Conservation (phyloP, 2,329 filamentous ascomycete genomes). For the Fusarium fujikuroi region DNA sequence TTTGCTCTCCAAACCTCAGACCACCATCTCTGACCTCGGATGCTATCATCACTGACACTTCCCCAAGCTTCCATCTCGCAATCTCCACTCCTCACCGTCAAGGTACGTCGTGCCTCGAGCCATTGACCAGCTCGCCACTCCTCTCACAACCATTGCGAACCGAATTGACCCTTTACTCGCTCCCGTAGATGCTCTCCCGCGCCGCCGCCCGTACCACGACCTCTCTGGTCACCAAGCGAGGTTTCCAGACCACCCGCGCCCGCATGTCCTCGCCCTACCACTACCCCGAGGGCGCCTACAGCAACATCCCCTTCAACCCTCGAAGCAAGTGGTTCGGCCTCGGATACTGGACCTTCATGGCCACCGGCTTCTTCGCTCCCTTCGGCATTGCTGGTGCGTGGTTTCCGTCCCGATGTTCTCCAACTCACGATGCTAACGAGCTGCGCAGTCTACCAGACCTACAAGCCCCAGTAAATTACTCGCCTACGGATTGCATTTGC, state of each 20-base stretch:
- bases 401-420: conserved; percentile 31
- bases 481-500: conserved; percentile 17
- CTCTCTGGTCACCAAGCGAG: conserved; percentile 82
- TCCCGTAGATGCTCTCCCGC: conserved; percentile 83
- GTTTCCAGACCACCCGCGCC: conserved; percentile 90
- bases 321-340: conserved; percentile 85
- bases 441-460: conserved; percentile 59
- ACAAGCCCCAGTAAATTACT: conserved; percentile 52
- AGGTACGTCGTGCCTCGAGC: conserved; percentile 37
- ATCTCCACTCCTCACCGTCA: conserved; percentile 44
- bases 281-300: conserved; percentile 95
- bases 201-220: conserved; percentile 73
- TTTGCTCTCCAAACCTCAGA: conserved; percentile 47
- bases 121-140: conserved; percentile 1
- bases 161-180: conserved; percentile 54
- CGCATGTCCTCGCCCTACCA: conserved; percentile 93
- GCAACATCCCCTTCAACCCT: conserved; percentile 97
- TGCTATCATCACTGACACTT: conserved; percentile 42
- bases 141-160: conserved; percentile 9
- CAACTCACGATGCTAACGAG: conserved; percentile 35
- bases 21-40: conserved; percentile 46
- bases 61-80: conserved; percentile 43
- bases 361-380: conserved; percentile 67
- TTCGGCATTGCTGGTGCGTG: conserved; percentile 72
- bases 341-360: conserved; percentile 81